phyloP scores from a whole-genome alignment of 139 green algal species.

The Chlorella sp. region DNA sequence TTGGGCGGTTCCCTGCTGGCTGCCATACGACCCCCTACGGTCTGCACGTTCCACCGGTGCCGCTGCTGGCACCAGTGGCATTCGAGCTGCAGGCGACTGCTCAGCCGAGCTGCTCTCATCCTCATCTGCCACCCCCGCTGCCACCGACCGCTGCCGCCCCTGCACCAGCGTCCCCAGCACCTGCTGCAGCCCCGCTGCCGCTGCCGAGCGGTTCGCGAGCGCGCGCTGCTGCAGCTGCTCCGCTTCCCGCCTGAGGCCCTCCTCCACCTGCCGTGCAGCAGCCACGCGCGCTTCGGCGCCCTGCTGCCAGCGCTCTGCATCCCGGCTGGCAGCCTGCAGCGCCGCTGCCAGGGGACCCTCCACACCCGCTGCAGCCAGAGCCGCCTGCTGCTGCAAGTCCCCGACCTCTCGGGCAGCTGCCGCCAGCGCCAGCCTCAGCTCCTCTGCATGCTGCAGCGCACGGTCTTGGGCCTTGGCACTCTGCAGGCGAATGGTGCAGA shows the following conservation, averaged over 20 bases:
- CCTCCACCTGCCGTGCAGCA: background rate
- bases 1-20: background rate
- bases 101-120: background rate
- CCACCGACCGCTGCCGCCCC: background rate
- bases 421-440: conserved; percentile 30
- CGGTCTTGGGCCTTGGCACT: conserved; percentile 13
- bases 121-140: background rate
- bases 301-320: background rate
- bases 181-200: conserved; percentile 17
- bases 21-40: background rate
- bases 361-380: background rate
- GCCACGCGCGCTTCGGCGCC: background rate
- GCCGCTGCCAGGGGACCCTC: conserved; percentile 9
- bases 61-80: background rate
- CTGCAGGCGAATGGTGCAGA: background rate
- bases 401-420: conserved; percentile 30
- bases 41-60: background rate
- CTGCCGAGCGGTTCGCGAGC: background rate
- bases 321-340: background rate
- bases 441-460: conserved; percentile 31
- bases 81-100: background rate
- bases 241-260: background rate
- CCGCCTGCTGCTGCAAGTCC: conserved; percentile 22
- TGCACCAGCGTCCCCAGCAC: background rate
- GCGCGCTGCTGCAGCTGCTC: background rate